phyloP scores from a whole-genome alignment of 345 rosid species.

The Lepidium didymum region DNA sequence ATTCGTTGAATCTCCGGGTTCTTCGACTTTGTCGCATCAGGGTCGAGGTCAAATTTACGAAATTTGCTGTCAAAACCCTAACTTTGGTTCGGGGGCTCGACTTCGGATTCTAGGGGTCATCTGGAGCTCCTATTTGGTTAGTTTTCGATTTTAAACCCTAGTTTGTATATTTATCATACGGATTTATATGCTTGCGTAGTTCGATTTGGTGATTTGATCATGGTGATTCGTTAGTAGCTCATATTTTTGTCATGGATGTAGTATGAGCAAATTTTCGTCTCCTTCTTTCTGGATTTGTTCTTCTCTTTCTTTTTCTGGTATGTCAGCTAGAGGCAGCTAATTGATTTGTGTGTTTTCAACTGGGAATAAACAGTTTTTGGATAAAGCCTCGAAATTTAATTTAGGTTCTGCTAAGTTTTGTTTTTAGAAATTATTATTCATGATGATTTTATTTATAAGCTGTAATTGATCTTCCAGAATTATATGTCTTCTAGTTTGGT shows the following conservation, averaged over 20 bases:
- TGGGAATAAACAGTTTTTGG: background rate
- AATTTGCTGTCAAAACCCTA: constrained; percentile 57
- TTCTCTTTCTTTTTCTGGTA: background rate
- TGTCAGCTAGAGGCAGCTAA: background rate
- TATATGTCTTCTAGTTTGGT: background rate
- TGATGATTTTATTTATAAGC: background rate
- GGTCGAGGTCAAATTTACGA: constrained; percentile 2
- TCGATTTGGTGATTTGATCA: constrained; percentile 10
- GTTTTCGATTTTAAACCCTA: constrained; percentile 28
- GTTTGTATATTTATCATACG: background rate
- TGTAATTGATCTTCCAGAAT: background rate
- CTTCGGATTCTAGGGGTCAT: constrained; percentile 16
- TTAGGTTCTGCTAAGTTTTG: background rate
- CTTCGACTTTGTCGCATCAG: constrained; percentile 1
- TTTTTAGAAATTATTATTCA: background rate
- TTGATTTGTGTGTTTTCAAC: constrained; percentile 7
- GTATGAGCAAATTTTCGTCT: background rate
- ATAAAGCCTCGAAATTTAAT: background rate
- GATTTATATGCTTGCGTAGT: background rate
- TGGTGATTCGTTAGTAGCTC: constrained; percentile 3
- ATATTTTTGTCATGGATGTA: background rate
- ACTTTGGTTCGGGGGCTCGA: constrained; percentile 16
- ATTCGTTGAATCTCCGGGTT: constrained; percentile 8
- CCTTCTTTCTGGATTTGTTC: constrained; percentile 11
- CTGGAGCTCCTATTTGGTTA: constrained; percentile 20